Evolutionary conservation across 345 rosid genomes (phyloP).

Genomic region (Erucastrum elatum): DNA sequence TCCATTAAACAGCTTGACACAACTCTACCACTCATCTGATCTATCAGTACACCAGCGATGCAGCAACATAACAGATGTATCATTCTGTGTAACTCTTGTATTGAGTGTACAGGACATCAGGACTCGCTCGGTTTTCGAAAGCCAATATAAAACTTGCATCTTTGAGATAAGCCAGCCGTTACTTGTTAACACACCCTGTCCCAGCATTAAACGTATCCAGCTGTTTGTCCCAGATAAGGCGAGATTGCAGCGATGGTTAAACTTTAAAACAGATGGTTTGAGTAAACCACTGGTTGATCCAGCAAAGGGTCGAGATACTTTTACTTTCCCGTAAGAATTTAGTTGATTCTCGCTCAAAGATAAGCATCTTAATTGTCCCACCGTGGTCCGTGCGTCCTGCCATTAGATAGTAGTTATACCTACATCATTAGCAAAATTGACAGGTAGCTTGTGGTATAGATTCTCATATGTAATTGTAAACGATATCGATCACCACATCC

Average conservation of each 20-base stretch:
- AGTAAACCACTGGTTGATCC: slow-evolving; percentile 40
- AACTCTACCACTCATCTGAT: slow-evolving; percentile 62
- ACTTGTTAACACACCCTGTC: slow-evolving; percentile 59
- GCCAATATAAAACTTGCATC: neutral
- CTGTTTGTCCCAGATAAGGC: slow-evolving; percentile 47
- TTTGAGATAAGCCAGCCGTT: neutral
- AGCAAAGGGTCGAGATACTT: slow-evolving; percentile 58
- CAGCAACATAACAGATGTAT: too few relatives aligned
- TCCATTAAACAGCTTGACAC: slow-evolving; percentile 43
- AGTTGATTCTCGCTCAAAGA: too few relatives aligned
- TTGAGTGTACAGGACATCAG: too few relatives aligned
- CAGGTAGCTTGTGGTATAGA: too few relatives aligned
- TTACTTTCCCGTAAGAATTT: slow-evolving; percentile 51
- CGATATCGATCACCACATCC: too few relatives aligned
- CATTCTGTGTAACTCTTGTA: too few relatives aligned
- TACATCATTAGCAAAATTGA: too few relatives aligned
- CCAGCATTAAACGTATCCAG: slow-evolving; percentile 73
- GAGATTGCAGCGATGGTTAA: slow-evolving; percentile 45
- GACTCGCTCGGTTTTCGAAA: too few relatives aligned
- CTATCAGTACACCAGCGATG: slow-evolving; percentile 55
- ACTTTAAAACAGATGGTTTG: slow-evolving; percentile 50
- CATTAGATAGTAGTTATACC: too few relatives aligned
- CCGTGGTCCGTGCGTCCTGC: too few relatives aligned
- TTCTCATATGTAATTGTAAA: too few relatives aligned
- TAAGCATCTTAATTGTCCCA: too few relatives aligned